Evolutionary conservation across 192 early-diverging fungal genomes (phyloP).

Genomic region (Physocladia obscura): DNA sequence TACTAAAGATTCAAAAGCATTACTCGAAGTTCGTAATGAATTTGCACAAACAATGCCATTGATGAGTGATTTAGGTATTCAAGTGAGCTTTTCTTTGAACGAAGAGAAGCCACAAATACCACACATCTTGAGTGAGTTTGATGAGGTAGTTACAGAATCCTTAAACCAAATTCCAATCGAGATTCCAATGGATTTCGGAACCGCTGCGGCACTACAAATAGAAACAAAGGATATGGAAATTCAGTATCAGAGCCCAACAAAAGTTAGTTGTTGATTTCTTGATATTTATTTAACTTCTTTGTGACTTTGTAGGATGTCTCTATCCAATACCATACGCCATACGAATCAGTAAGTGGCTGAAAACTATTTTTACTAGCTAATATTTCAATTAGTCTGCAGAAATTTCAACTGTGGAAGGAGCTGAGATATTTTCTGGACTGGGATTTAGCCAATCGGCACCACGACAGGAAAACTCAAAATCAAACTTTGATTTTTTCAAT

Average conservation of each 20-base stretch:
- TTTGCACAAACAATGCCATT: constrained; percentile 18
- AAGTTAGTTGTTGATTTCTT: neutral
- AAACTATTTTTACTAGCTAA: neutral
- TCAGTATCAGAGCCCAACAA: constrained; percentile 21
- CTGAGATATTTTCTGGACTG: neutral
- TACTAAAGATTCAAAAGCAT: too few species aligned
- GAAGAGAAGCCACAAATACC: too few species aligned
- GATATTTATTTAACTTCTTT: neutral
- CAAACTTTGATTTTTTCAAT: neutral
- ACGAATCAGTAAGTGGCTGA: constrained; percentile 23
- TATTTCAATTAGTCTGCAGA: constrained; percentile 10
- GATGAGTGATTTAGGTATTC: constrained; percentile 13
- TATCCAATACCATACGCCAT: constrained; percentile 20
- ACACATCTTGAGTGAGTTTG: too few species aligned
- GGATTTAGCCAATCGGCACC: neutral
- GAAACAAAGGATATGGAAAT: neutral
- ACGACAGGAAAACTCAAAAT: neutral
- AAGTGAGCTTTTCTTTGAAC: constrained; percentile 21
- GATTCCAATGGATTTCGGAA: too few species aligned
- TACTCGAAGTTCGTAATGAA: constrained; percentile 12
- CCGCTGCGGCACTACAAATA: neutral
- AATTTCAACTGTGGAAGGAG: neutral
- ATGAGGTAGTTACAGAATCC: too few species aligned
- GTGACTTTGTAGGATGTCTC: constrained; percentile 1
- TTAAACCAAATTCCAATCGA: too few species aligned